phyloP scores from a whole-genome alignment of 805 yeast genomes.

The Ogataea kodamae region DNA sequence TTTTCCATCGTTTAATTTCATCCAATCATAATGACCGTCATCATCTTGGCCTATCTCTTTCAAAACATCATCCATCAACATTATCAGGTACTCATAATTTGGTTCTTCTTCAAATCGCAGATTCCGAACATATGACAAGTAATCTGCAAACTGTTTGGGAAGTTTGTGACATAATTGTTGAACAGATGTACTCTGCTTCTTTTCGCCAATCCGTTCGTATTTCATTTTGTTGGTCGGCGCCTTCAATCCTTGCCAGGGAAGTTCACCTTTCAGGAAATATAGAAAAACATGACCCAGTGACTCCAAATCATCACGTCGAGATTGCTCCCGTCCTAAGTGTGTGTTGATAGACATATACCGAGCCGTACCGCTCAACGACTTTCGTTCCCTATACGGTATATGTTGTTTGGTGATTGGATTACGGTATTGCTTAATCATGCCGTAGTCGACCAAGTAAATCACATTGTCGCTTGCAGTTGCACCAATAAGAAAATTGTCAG shows the following conservation, averaged over 20 bases:
- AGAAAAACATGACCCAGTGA: conserved; percentile 79
- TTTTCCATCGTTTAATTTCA: conserved; percentile 71
- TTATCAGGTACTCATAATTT: conserved; percentile 63
- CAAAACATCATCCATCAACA: conserved; percentile 57
- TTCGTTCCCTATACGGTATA: conserved; percentile 77
- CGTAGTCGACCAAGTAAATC: conserved; percentile 75
- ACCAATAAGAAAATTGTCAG: conserved; percentile 77
- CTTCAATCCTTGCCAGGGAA: conserved; percentile 90
- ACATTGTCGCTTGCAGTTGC: conserved; percentile 51
- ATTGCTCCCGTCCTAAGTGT: conserved; percentile 82
- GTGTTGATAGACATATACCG: conserved; percentile 86
- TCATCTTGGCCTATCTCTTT: conserved; percentile 54
- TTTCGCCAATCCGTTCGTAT: conserved; percentile 80
- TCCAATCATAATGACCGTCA: conserved; percentile 78
- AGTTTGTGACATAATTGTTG: conserved; percentile 58
- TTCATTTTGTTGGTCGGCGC: conserved; percentile 83
- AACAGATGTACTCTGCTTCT: conserved; percentile 67
- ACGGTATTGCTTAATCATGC: conserved; percentile 83
- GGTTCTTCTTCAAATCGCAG: conserved; percentile 79
- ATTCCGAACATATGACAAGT: conserved; percentile 62
- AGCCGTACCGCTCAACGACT: conserved; percentile 80
- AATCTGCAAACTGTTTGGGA: conserved; percentile 73
- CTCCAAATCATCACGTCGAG: conserved; percentile 79
- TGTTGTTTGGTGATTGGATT: conserved; percentile 78
- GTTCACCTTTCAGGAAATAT: conserved; percentile 71